Conservation (phyloP, 2,329 filamentous ascomycete species). For the Trichoderma sp. region DNA sequence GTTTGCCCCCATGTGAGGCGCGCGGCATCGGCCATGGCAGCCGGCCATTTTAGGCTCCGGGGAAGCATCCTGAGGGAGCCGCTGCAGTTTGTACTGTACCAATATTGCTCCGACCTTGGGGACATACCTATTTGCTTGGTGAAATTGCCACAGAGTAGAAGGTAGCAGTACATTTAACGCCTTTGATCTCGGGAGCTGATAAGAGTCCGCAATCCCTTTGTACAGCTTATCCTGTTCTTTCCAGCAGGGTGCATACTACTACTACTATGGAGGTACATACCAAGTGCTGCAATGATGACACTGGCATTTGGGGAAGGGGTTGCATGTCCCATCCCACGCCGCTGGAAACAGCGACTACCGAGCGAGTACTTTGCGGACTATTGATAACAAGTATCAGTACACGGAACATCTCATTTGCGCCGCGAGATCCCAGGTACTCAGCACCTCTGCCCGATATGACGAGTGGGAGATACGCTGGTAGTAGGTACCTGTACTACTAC, state of each 20-base stretch:
- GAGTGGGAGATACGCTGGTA: conserved; percentile 5
- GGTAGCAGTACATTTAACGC: background rate
- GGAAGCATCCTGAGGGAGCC: background rate
- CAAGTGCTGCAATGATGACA: background rate
- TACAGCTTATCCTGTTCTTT: background rate
- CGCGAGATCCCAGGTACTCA: background rate
- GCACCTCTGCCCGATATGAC: background rate
- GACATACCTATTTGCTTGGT: background rate
- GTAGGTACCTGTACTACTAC: no score
- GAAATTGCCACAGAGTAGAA: background rate
- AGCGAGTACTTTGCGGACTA: background rate
- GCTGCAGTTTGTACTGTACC: background rate
- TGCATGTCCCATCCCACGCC: background rate
- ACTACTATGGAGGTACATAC: no score
- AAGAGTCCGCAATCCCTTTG: background rate
- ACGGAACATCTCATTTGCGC: no score
- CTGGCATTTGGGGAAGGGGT: background rate
- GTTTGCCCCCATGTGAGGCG: background rate
- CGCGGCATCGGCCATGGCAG: background rate
- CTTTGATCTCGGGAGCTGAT: background rate
- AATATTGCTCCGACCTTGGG: background rate
- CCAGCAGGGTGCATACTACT: background rate
- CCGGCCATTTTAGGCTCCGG: conserved; percentile 5
- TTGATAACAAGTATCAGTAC: background rate
- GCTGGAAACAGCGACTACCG: background rate